Evolutionary conservation across 2,329 filamentous ascomycete genomes (phyloP).

Genomic region (Xylariales sp.): DNA sequence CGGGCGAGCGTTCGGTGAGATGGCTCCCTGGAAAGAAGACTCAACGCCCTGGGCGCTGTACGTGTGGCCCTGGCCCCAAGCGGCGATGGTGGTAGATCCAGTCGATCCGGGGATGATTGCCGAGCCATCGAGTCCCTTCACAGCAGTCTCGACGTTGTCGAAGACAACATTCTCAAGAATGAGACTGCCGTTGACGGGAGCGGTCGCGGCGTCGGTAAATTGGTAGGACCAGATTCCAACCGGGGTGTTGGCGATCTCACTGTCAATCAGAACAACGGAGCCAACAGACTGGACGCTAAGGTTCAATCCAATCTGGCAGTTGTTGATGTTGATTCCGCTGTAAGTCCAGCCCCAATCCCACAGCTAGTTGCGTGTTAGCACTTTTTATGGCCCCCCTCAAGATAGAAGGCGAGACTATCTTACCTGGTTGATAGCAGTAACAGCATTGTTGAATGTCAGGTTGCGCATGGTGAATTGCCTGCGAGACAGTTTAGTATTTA

Average conservation of each 20-base stretch:
- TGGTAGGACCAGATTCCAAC: too few relatives aligned
- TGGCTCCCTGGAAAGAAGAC: conserved; percentile 42
- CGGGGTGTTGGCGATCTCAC: conserved; percentile 61
- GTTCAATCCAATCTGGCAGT: conserved; percentile 63
- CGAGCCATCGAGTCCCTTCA: conserved; percentile 41
- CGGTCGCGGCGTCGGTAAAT: too few relatives aligned
- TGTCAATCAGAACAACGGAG: conserved; percentile 73
- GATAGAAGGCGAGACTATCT: too few relatives aligned
- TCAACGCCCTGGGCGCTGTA: conserved; percentile 45
- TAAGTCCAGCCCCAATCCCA: conserved; percentile 79
- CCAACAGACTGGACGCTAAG: conserved; percentile 66
- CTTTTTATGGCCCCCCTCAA: neutral
- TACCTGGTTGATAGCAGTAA: conserved; percentile 61
- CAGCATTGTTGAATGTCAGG: conserved; percentile 58
- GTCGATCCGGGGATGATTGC: conserved; percentile 52
- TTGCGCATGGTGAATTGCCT: conserved; percentile 68
- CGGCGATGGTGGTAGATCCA: conserved; percentile 39
- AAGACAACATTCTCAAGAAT: conserved; percentile 45
- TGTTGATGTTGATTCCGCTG: conserved; percentile 59
- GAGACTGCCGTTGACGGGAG: conserved; percentile 40
- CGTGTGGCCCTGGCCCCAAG: conserved; percentile 64
- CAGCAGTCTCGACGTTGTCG: conserved; percentile 32
- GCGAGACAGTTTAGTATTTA: neutral
- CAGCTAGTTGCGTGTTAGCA: conserved; percentile 25
- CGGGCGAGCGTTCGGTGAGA: conserved; percentile 44